These are phyloP conservation scores for Cladophialophora chaetospira DNA, from an alignment of 2,329 filamentous ascomycete genomes.

Conservation along the genomic window DNA sequence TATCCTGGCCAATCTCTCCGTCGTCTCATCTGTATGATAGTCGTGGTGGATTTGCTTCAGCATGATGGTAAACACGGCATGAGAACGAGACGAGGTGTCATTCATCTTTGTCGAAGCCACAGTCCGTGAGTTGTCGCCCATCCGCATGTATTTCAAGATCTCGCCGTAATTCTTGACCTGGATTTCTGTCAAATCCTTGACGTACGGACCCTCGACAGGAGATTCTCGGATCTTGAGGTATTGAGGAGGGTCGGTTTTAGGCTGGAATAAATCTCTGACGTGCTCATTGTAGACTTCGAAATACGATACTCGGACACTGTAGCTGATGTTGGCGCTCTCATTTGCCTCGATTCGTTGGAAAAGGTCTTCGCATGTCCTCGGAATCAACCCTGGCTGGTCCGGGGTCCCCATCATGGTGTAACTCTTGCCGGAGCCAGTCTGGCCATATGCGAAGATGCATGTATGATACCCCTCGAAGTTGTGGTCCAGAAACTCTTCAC, in stretches of 20 bases:
- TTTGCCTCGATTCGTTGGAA: conserved; percentile 88
- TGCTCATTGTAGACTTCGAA: conserved; percentile 99
- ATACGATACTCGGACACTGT: conserved; percentile 96
- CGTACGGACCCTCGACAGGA: conserved; percentile 90
- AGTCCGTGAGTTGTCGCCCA: conserved; percentile 84
- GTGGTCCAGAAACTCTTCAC: conserved; percentile 96
- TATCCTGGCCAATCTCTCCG: conserved; percentile 90
- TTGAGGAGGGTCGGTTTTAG: conserved; percentile 75
- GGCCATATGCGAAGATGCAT: conserved; percentile 97
- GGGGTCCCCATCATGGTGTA: conserved; percentile 96
- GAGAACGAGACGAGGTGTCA: conserved; percentile 92
- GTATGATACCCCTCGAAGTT: conserved; percentile 99
- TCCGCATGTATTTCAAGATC: conserved; percentile 86
- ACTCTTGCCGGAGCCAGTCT: conserved; percentile 96
- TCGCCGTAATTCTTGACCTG: conserved; percentile 85
- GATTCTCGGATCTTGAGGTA: conserved; percentile 98
- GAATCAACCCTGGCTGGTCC: conserved; percentile 87
- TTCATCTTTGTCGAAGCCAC: conserved; percentile 98
- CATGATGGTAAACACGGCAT: conserved; percentile 97
- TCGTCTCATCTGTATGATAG: conserved; percentile 95
- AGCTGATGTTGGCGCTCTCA: conserved; percentile 87
- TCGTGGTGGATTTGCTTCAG: conserved; percentile 98
- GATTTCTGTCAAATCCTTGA: conserved; percentile 93
- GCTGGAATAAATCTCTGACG: conserved; percentile 87
- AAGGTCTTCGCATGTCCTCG: conserved; percentile 90